Conservation (phyloP, 805 yeast genomes). For the Kuraishia borneana region DNA sequence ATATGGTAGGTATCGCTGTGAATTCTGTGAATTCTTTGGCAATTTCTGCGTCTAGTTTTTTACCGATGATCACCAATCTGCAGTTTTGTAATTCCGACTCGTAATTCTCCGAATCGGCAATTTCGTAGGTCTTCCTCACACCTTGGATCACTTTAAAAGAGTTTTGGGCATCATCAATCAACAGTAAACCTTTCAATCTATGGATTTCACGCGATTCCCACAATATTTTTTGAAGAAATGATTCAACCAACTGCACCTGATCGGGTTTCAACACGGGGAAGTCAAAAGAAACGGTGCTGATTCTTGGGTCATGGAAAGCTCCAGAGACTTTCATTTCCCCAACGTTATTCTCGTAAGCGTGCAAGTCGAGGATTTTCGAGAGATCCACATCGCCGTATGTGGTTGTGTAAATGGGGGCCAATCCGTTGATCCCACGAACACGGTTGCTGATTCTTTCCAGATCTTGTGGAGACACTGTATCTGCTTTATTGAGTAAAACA, state of each 20-base stretch:
- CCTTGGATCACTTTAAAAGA: slow-evolving; percentile 68
- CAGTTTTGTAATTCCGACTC: slow-evolving; percentile 6
- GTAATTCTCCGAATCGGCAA: slow-evolving; percentile 39
- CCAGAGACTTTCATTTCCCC: slow-evolving; percentile 7
- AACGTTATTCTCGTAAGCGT: slow-evolving; percentile 53
- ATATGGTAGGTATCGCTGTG: background rate
- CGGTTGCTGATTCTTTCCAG: slow-evolving; percentile 21
- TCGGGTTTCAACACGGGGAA: slow-evolving; percentile 24
- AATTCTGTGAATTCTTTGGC: slow-evolving; percentile 2
- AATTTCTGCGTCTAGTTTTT: slow-evolving; percentile 7
- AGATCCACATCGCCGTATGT: slow-evolving; percentile 68
- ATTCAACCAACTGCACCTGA: slow-evolving; percentile 38
- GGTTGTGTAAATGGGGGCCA: slow-evolving; percentile 59
- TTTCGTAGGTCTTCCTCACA: slow-evolving; percentile 85
- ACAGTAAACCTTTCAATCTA: slow-evolving; percentile 68
- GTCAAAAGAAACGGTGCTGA: slow-evolving; percentile 39
- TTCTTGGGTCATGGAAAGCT: slow-evolving; percentile 37
- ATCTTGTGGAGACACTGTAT: slow-evolving; percentile 24
- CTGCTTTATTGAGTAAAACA: slow-evolving; percentile 70
- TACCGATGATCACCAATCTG: slow-evolving; percentile 21
- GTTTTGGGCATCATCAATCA: slow-evolving; percentile 20
- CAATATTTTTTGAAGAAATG: slow-evolving; percentile 55
- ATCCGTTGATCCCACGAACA: slow-evolving; percentile 46
- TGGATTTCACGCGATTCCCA: slow-evolving; percentile 79
- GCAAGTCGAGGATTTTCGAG: slow-evolving; percentile 57